Evolutionary conservation across 352 stramenopile species (phyloP).

Genomic region (Vaucheria bursata): DNA sequence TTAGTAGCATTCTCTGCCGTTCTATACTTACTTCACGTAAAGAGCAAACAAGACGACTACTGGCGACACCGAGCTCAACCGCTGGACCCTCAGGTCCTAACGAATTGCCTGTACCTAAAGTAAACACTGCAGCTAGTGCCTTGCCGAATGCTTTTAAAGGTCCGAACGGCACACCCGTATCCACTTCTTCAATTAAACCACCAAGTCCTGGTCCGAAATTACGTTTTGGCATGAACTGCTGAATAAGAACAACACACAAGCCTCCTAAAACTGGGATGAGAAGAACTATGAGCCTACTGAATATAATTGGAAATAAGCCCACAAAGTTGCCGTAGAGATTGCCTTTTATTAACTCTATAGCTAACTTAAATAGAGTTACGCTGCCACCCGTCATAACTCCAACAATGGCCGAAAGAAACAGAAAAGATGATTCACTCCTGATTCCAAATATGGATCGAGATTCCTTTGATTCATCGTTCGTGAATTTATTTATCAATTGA

Average conservation of each 20-base stretch:
- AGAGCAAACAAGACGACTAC: constrained; percentile 24
- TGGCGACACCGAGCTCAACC: constrained; percentile 58
- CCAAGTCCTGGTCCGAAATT: constrained; percentile 43
- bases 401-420: constrained; percentile 27
- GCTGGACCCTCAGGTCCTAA: constrained; percentile 62
- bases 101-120: constrained; percentile 61
- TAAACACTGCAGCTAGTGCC: constrained; percentile 56
- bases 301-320: constrained; percentile 7
- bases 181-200: constrained; percentile 39
- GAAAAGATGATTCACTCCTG: constrained; percentile 20
- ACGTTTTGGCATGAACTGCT: constrained; percentile 13
- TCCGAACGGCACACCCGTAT: not conserved
- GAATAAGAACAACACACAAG: constrained; percentile 36
- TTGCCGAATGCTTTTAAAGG: constrained; percentile 19
- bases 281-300: constrained; percentile 13
- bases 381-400: constrained; percentile 28
- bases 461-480: too few relatives aligned
- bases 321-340: constrained; percentile 39
- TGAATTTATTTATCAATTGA: too few relatives aligned
- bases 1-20: constrained; percentile 56
- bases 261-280: constrained; percentile 45
- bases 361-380: constrained; percentile 48
- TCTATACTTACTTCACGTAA: constrained; percentile 27
- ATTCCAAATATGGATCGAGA: constrained; percentile 5
- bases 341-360: constrained; percentile 38